A percentile compares a stretch with the other conserved stretches of the same genome.
These are phyloP conservation scores for Cyberlindnera maritima DNA, from an alignment of 805 yeast genomes.

Conservation along the genomic window DNA sequence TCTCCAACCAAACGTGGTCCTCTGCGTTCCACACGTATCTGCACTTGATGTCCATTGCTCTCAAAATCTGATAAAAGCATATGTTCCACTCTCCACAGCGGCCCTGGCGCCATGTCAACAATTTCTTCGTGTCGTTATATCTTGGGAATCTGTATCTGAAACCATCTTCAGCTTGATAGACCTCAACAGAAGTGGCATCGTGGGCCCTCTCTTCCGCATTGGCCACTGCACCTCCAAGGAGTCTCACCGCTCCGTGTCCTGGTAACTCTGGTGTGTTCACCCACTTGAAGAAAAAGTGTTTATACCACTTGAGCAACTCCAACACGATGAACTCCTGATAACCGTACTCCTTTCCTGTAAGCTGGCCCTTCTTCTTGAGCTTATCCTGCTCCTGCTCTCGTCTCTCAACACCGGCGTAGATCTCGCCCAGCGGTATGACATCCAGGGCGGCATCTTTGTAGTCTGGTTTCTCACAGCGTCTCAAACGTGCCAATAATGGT, in stretches of 20 bases:
- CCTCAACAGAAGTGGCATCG: conserved; percentile 62
- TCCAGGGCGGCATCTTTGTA: conserved; percentile 48
- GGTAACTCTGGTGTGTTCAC: conserved; percentile 74
- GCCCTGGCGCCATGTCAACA: conserved; percentile 64
- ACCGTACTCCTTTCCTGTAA: conserved; percentile 29
- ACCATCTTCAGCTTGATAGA: conserved; percentile 61
- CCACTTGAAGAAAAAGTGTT: conserved; percentile 81
- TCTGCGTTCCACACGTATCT: conserved; percentile 86
- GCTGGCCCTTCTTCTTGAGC: conserved; percentile 16
- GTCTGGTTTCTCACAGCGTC: conserved; percentile 7
- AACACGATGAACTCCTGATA: conserved; percentile 57
- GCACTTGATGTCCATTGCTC: conserved; percentile 60
- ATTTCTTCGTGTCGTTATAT: conserved; percentile 61
- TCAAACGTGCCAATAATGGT: neutral
- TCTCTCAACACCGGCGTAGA: conserved; percentile 60
- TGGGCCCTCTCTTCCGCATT: conserved; percentile 37
- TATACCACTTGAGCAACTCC: conserved; percentile 66
- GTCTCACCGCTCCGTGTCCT: conserved; percentile 35
- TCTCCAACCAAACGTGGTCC: conserved; percentile 97
- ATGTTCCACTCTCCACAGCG: conserved; percentile 97
- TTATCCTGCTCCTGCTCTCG: conserved; percentile 33
- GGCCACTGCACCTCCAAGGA: conserved; percentile 41
- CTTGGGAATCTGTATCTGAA: conserved; percentile 63
- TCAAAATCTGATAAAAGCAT: conserved; percentile 67
- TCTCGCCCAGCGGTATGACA: conserved; percentile 53